phyloP scores from a whole-genome alignment of 805 yeast species.

The Ogataea sp. region DNA sequence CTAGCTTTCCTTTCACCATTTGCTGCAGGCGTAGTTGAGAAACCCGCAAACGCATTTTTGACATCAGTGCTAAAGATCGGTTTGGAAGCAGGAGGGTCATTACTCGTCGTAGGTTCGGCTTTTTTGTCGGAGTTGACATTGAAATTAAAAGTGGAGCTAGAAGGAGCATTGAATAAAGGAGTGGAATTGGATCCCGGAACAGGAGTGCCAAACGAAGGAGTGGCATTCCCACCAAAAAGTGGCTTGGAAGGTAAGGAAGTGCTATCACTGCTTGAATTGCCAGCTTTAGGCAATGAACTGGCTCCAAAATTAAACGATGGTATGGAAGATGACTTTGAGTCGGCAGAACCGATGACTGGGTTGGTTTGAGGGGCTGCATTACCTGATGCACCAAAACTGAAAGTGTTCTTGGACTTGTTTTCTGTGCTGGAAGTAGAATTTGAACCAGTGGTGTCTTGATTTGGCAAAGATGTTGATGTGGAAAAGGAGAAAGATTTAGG shows the following conservation, averaged over 20 bases:
- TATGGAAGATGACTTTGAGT: not conserved
- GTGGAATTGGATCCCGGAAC: not conserved
- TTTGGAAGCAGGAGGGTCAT: not conserved
- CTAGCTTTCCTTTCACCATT: not conserved
- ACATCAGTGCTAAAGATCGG: not conserved
- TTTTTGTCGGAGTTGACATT: not conserved
- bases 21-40: not conserved
- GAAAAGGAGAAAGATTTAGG: no score
- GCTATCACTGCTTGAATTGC: no score
- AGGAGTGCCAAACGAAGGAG: not conserved
- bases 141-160: not conserved
- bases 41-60: constrained; percentile 1
- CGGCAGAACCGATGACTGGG: no score
- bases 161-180: not conserved
- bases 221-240: no score
- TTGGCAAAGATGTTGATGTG: no score
- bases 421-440: no score
- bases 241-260: no score
- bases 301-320: constrained; percentile 1
- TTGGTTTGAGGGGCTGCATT: not conserved
- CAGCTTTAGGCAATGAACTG: not conserved
- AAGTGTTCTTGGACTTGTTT: not conserved
- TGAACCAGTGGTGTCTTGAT: no score
- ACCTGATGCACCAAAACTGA: not conserved
- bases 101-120: not conserved